A percentile compares a stretch with the other conserved stretches of the same genome.
Conservation (phyloP, 2,329 filamentous ascomycete genomes). For the Colletotrichum limetticola region DNA sequence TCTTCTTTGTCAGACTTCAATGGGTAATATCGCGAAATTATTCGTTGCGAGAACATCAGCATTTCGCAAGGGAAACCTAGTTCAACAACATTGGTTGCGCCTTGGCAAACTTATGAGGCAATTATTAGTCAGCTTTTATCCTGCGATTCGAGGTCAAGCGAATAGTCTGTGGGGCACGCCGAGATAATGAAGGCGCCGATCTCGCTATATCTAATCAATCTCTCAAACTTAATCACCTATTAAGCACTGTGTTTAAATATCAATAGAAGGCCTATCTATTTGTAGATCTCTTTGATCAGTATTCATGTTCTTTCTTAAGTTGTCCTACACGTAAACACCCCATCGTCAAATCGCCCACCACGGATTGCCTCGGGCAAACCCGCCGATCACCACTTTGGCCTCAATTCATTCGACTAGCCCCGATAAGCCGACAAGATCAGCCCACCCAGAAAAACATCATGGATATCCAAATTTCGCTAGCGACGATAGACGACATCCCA, state of each 20-base stretch:
- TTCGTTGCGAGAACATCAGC: neutral
- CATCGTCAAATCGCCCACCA: no score
- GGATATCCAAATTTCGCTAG: conserved; percentile 33
- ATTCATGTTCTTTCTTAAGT: neutral
- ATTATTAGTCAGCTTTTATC: neutral
- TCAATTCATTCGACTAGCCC: neutral
- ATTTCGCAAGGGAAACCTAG: neutral
- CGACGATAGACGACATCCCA: conserved; percentile 37
- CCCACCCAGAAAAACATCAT: neutral
- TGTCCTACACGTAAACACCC: neutral
- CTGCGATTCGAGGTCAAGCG: neutral
- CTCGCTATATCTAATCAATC: neutral
- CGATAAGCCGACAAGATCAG: neutral
- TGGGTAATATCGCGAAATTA: neutral
- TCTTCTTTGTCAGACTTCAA: neutral
- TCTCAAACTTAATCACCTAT: neutral
- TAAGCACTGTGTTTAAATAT: neutral
- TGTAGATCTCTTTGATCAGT: neutral
- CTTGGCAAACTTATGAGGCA: neutral
- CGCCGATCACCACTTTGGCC: neutral
- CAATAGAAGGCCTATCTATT: neutral
- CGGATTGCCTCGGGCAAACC: neutral
- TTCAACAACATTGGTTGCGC: neutral
- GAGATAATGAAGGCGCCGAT: neutral
- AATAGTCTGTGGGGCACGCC: neutral